A percentile compares a stretch with the other conserved stretches of the same genome.
phyloP scores from a whole-genome alignment of 2,329 filamentous ascomycete genomes.

The Microdochium nivale region DNA sequence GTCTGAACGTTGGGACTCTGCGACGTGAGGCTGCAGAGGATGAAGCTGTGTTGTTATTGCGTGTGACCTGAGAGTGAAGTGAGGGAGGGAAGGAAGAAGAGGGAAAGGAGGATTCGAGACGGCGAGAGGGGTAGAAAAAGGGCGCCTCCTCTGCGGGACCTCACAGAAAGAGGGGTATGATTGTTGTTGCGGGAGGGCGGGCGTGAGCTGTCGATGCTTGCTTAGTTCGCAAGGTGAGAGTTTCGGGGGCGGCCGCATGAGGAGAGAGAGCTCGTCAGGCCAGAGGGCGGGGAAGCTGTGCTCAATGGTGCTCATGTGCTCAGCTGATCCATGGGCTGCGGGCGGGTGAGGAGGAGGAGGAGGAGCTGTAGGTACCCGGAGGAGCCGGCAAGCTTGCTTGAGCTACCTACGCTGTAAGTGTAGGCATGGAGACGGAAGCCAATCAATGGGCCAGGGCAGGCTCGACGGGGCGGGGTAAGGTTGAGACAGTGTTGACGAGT shows the following conservation, averaged over 20 bases:
- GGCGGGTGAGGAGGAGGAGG: not conserved
- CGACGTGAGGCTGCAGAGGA: not conserved
- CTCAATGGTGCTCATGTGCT: not conserved
- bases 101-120: not conserved
- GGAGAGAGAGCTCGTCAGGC: not conserved
- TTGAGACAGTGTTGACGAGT: not conserved
- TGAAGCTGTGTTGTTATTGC: not conserved
- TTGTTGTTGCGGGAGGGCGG: not conserved
- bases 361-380: not conserved
- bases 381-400: not conserved
- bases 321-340: not conserved
- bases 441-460: not conserved
- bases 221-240: not conserved
- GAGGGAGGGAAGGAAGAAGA: not conserved
- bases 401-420: too few relatives aligned
- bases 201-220: not conserved
- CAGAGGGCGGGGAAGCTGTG: not conserved
- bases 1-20: too few relatives aligned
- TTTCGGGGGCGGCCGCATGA: not conserved
- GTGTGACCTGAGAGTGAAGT: not conserved
- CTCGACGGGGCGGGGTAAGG: not conserved
- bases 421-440: not conserved
- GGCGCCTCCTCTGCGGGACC: too few relatives aligned
- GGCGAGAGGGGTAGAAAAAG: not conserved
- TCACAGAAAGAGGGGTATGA: not conserved